Conservation (phyloP, 2,329 filamentous ascomycete species). For the Pseudopyricularia cyperi region DNA sequence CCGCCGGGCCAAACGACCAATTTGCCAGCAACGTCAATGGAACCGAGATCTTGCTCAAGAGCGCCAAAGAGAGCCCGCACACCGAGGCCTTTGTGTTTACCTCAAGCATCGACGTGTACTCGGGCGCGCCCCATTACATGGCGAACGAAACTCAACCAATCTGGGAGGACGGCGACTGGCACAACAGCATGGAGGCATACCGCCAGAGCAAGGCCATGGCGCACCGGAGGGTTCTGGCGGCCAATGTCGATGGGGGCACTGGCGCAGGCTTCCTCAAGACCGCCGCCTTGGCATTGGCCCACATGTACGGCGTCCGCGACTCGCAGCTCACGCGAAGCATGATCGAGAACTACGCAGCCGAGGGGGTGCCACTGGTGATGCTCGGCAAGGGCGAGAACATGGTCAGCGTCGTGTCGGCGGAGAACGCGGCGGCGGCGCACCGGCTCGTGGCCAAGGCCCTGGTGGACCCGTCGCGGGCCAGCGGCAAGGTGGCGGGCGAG, state of each 20-base stretch:
- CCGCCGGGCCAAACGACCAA: conserved; percentile 8
- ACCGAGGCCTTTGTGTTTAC: neutral
- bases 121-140: conserved; percentile 10
- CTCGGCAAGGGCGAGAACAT: conserved; percentile 13
- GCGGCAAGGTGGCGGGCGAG: conserved; percentile 15
- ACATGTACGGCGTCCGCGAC: conserved; percentile 20
- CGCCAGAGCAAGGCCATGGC: conserved; percentile 19
- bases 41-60: conserved; percentile 14
- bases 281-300: conserved; percentile 12
- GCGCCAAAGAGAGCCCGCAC: conserved; percentile 7
- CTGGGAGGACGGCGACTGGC: conserved; percentile 8
- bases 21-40: conserved; percentile 17
- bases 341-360: conserved; percentile 12
- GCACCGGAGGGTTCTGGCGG: conserved; percentile 14
- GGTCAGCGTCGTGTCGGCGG: conserved; percentile 15
- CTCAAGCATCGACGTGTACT: conserved; percentile 12
- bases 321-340: conserved; percentile 8
- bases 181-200: conserved; percentile 6
- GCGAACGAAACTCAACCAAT: conserved; percentile 13
- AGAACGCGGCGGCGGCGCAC: conserved; percentile 14
- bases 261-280: conserved; percentile 11
- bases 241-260: conserved; percentile 9
- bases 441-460: conserved; percentile 15
- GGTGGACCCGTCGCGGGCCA: conserved; percentile 6
- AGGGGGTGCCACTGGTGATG: conserved; percentile 7